phyloP scores from a whole-genome alignment of 2,329 filamentous ascomycete genomes.

The Fusarium sacchari region DNA sequence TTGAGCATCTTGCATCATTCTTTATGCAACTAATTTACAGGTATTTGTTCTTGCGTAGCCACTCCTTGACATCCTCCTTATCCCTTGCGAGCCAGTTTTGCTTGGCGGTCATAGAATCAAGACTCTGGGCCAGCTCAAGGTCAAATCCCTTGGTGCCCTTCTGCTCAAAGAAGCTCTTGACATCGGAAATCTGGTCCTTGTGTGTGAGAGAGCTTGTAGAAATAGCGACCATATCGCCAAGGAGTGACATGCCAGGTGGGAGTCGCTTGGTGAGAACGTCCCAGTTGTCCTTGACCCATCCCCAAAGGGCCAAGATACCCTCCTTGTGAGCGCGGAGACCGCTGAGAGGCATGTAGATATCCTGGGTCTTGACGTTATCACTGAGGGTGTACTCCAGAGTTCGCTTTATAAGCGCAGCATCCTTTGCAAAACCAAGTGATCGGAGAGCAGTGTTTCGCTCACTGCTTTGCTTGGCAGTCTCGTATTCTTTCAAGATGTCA shows the following conservation, averaged over 20 bases:
- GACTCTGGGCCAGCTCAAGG: conserved; percentile 87
- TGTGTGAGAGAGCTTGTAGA: conserved; percentile 84
- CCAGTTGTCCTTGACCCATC: conserved; percentile 90
- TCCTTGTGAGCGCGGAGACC: conserved; percentile 80
- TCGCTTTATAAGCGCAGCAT: conserved; percentile 81
- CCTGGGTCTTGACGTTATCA: conserved; percentile 90
- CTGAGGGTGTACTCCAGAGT: conserved; percentile 80
- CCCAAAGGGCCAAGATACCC: conserved; percentile 83
- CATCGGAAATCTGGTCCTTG: conserved; percentile 76
- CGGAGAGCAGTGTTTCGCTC: conserved; percentile 93
- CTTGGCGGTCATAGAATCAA: conserved; percentile 87
- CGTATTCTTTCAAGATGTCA: conserved; percentile 43
- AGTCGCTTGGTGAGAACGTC: conserved; percentile 82
- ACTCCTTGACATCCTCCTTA: conserved; percentile 73
- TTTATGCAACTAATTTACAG: conserved; percentile 29
- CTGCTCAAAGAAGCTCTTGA: conserved; percentile 82
- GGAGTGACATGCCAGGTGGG: conserved; percentile 86
- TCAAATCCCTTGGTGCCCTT: conserved; percentile 89
- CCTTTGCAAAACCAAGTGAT: conserved; percentile 79
- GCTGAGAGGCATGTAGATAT: conserved; percentile 88
- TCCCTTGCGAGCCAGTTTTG: conserved; percentile 66
- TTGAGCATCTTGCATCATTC: not conserved
- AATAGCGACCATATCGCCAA: conserved; percentile 85
- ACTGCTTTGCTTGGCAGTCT: conserved; percentile 72
- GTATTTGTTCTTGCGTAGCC: conserved; percentile 54